Conservation (phyloP, 345 rosid species). For the Populus davidiana region DNA sequence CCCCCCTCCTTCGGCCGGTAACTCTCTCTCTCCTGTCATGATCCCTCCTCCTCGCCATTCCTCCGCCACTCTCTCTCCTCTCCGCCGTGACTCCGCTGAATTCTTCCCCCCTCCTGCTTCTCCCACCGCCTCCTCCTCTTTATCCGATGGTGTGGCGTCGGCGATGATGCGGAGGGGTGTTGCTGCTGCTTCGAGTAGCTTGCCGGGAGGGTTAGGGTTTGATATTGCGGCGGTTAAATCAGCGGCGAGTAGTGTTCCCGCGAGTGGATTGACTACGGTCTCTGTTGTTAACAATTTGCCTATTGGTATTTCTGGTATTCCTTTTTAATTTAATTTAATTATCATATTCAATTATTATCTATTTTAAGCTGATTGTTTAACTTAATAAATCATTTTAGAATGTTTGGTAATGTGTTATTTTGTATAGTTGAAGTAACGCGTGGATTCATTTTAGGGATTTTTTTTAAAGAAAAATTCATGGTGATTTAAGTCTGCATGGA, state of each 20-base stretch:
- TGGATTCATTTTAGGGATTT: not conserved
- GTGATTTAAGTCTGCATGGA: not conserved
- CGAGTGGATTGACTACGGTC: constrained; percentile 61
- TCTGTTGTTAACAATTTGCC: constrained; percentile 62
- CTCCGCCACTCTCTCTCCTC: constrained; percentile 40
- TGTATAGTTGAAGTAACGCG: not conserved
- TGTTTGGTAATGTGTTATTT: not conserved
- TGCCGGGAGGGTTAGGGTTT: constrained; percentile 35
- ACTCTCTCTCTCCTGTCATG: constrained; percentile 79
- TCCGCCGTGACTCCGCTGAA: constrained; percentile 18
- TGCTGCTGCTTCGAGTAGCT: constrained; percentile 17
- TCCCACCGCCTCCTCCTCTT: constrained; percentile 33
- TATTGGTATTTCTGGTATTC: constrained; percentile 52
- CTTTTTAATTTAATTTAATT: not conserved
- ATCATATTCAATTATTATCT: not conserved
- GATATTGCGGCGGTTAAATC: constrained; percentile 35
- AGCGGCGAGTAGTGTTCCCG: constrained; percentile 65
- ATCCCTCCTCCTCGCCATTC: constrained; percentile 83
- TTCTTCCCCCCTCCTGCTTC: constrained; percentile 21
- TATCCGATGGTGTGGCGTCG: constrained; percentile 36
- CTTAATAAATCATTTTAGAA: not conserved
- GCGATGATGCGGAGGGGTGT: constrained; percentile 37
- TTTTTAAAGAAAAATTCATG: not conserved
- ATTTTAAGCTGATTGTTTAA: not conserved
- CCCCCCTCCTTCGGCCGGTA: constrained; percentile 48